A percentile compares a stretch with the other conserved stretches of the same genome.
These are phyloP conservation scores for Isatis tinctoria DNA, from an alignment of 345 rosid species.

Conservation along the genomic window DNA sequence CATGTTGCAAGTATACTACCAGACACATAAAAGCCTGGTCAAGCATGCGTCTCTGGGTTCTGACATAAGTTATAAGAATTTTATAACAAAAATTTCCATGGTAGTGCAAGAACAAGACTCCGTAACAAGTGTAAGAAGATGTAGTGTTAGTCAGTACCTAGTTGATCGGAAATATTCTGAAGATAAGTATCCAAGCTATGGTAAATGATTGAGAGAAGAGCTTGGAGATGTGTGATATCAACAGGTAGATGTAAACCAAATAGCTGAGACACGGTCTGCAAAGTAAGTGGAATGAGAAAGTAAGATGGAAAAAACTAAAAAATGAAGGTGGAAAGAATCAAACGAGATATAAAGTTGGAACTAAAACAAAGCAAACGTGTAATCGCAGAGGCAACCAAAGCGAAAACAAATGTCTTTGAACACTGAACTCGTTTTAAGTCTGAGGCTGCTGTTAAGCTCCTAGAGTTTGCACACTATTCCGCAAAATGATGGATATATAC, in stretches of 20 bases:
- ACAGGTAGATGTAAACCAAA: constrained; percentile 83
- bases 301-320: constrained; percentile 8
- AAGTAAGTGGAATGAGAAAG: constrained; percentile 11
- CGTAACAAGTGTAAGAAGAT: constrained; percentile 1
- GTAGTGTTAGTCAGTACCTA: constrained; percentile 51
- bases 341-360: background rate
- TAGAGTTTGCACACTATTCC: background rate
- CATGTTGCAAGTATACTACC: constrained; percentile 1
- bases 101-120: background rate
- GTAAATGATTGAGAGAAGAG: constrained; percentile 79
- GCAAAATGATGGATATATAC: constrained; percentile 34
- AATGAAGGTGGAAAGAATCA: background rate
- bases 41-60: constrained; percentile 5
- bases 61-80: background rate
- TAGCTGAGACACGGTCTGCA: constrained; percentile 94
- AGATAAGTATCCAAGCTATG: constrained; percentile 84
- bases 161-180: constrained; percentile 56
- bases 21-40: constrained; percentile 5
- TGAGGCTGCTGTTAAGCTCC: constrained; percentile 7
- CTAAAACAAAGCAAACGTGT: background rate
- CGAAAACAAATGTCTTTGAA: background rate
- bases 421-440: background rate
- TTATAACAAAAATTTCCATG: background rate
- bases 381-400: constrained; percentile 2
- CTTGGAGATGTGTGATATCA: constrained; percentile 92